Evolutionary conservation across 2,329 filamentous ascomycete species (phyloP), one percentile per base, ranked within the genome.

Genomic region (Aspergillus pseudonomiae): DNA sequence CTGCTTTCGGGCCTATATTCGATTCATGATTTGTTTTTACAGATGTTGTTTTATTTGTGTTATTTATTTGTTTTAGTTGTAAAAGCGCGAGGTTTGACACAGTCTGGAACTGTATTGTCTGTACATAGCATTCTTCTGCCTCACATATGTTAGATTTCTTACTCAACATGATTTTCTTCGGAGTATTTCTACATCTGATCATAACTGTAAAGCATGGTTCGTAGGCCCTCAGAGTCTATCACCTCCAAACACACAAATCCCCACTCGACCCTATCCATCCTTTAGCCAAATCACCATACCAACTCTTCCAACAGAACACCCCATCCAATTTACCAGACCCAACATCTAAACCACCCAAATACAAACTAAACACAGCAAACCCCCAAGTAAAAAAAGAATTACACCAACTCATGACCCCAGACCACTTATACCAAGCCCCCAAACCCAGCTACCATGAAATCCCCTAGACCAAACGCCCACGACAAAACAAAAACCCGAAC

Each of bases 1-100:
- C 86, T 2, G 89, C 89, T 10, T 93, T 85, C 77, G 91, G 91
- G 7, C 89, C 91, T 10, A 91, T 93, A 69, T 93, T 89, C 79
- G 91, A 93, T 76, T 88, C 85, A 50, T 88, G 73, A 74, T 63
- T 57, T 32, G 3, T 54, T 34, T 67, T 57, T 48, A 30, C 32
- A 45, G 57, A 62, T 56, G 36, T 65, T 59, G 11, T 62, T 55
- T 55, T 46, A 45, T 63, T 63, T 57, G 41, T 28, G 63, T 1
- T 57, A 16, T 63, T 53, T 55, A 34, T 12, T 58, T 6, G 7
- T 58, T 21, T 26, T 11, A 30, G 28, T 48, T 60, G 24, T 30
- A 19, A 16, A 52, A 21, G 14, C 48, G 1, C 4, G 48, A 9
- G 16, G 7, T 19, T 30, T 30, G 26, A 52, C 48, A 52, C 7